Conservation (phyloP, 1,284 basidiomycete genomes). For the Dichomitus squalens region DNA sequence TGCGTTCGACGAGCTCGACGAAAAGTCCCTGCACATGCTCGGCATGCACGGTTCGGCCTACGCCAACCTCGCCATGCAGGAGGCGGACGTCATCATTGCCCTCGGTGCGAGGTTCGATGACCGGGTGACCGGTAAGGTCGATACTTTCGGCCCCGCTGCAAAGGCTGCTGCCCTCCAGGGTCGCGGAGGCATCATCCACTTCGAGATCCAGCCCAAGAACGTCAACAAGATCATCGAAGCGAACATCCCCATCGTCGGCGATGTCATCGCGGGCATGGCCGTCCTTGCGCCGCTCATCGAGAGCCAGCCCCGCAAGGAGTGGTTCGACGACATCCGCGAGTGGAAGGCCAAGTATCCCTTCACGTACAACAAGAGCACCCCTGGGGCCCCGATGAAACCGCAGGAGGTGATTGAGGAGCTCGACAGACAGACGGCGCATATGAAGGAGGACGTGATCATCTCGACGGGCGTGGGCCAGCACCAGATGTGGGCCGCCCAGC, state of each 20-base stretch:
- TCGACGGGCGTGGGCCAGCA: slow-evolving; percentile 98
- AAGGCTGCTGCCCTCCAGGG: slow-evolving; percentile 85
- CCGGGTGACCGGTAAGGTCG: slow-evolving; percentile 93
- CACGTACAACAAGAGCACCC: slow-evolving; percentile 73
- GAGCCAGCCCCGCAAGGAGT: slow-evolving; percentile 65
- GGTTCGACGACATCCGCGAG: slow-evolving; percentile 79
- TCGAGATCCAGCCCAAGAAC: slow-evolving; percentile 98
- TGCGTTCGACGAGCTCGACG: slow-evolving; percentile 90
- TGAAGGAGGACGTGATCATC: slow-evolving; percentile 89
- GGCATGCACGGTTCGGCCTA: slow-evolving; percentile 99
- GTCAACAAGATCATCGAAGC: slow-evolving; percentile 99
- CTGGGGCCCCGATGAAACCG: slow-evolving; percentile 84
- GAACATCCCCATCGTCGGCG: slow-evolving; percentile 91
- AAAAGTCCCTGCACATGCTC: slow-evolving; percentile 93
- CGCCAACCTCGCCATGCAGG: slow-evolving; percentile 97
- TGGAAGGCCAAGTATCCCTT: slow-evolving; percentile 96
- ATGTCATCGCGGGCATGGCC: slow-evolving; percentile 85
- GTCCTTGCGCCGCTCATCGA: slow-evolving; percentile 83
- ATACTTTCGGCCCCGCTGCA: slow-evolving; percentile 90
- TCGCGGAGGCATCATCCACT: slow-evolving; percentile 96
- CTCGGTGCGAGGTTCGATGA: slow-evolving; percentile 97
- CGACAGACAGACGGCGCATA: slow-evolving; percentile 66
- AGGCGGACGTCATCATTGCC: slow-evolving; percentile 97
- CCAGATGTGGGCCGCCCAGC: slow-evolving; percentile 99
- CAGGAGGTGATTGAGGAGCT: slow-evolving; percentile 97